Evolutionary conservation across 2,329 filamentous ascomycete species (phyloP), one percentile per base, ranked within the genome.

Genomic region (Sporothrix schenckii): DNA sequence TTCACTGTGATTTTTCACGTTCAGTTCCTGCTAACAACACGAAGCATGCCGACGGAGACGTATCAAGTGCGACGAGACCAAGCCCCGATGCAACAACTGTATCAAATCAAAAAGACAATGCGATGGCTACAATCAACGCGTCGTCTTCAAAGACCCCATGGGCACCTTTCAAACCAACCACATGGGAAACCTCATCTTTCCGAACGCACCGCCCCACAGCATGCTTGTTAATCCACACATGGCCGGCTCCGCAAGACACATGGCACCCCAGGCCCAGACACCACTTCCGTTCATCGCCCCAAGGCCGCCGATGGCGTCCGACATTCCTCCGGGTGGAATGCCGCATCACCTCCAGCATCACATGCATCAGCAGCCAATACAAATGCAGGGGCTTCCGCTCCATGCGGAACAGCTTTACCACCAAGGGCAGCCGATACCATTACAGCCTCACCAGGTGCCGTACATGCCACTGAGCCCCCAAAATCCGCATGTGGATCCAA

Each of bases 41-140:
- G 94, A 39, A 71, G 92, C 95, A 71, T 99, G 95, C 81, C 91
- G 95, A 73, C 94, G 92, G 81, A 90, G 95, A 68, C 91, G 95
- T 73, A 98, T 99, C 80, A 99, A 98, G 81, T 99, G 95, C 80
- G 95, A 95, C 73, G 95, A 98, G 79, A 92, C 93, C 76, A 87
- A 91, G 66, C 92, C 92, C 34, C 91, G 86, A 39, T 95, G 92
- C 80, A 89, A 86, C 76, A 96, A 96, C 77, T 96, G 92, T 80
- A 88, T 91, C 81, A 95, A 94, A 77, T 94, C 92, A 21, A 94
- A 94, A 80, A 87, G 92, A 16, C 84, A 89, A 74, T 96, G 92
- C 78, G 92, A 95, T 79, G 92, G 92, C 68, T 95, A 95, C 79
- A 93, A 89, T 75, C 91, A 92, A 78, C 87, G 91, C 61, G 89